Evolutionary conservation across 208 protist genomes (phyloP), one percentile per base, ranked within the genome.

Genomic region (Acanthamoeba lenticulata): DNA sequence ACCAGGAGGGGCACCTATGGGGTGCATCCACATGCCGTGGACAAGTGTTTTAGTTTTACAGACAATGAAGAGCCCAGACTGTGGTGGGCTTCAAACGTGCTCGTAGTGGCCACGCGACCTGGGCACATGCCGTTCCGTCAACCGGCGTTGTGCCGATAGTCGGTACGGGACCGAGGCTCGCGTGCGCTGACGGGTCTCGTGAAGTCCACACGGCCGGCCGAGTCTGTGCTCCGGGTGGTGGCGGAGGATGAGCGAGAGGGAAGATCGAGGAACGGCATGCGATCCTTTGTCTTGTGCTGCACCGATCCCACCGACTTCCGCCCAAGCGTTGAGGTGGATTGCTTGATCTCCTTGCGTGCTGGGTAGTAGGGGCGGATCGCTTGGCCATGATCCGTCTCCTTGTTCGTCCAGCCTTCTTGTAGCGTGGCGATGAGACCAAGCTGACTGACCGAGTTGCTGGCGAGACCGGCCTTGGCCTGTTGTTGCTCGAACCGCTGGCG

Each of bases 181-280:
- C n/a, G 62, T 40, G 62, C 62, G 27, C 62, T 72, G 62, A 27
- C 7, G 62, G 62, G 62, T 40, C 52, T 6, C 17, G 52, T 60
- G 4, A 60, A 4, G 52, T 60, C 52, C 52, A 24, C 52, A 60
- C 2, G 52, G 52, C 52, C 52, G 52, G 52, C 52, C 15, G 52
- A 60, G 52, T 60, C 52, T 60, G 52, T 60, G 52, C 52, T 60
- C 27, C 17, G 52, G 27, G 52, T 60, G 52, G 52, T 60, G 52
- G 52, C 17, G 52, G 52, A 60, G 52, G 52, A 60, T n/a, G 17
- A 60, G 52, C 52, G 17, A 24, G 52, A 60, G 72, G 72, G 34
- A 44, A 83, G 72, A 49, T 83, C 38, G 27, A 83, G 72, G 72
- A 83, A 83, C 6, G 72, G 72, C 72, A 83, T 44, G 34, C 24